A percentile compares a stretch with the other conserved stretches of the same genome.
phyloP scores from a whole-genome alignment of 164 flowering plant species.

The Vitis labrusca region DNA sequence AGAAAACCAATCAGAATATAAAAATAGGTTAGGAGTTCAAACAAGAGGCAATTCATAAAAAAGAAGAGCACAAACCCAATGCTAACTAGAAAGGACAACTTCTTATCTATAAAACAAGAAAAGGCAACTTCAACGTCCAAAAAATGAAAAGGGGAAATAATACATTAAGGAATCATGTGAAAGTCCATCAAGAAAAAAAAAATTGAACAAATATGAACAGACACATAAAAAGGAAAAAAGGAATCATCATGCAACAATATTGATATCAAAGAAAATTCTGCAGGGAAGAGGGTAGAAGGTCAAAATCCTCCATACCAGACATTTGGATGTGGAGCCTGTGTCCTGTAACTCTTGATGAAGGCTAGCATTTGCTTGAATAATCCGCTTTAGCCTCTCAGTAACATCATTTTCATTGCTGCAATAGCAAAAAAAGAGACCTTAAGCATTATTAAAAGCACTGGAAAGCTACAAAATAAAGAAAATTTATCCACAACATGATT shows the following conservation, averaged over 20 bases:
- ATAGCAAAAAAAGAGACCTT: slow-evolving; percentile 4
- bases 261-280: not conserved
- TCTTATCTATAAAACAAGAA: no score
- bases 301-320: slow-evolving; percentile 44
- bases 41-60: no score
- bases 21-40: no score
- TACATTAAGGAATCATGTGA: no score
- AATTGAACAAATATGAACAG: no score
- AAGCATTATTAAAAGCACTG: slow-evolving; percentile 4
- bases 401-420: slow-evolving; percentile 94
- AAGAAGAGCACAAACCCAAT: no score
- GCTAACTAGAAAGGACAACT: no score
- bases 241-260: not conserved
- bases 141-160: no score
- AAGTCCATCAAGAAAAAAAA: not conserved
- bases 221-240: not conserved
- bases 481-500: not conserved
- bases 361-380: slow-evolving; percentile 59
- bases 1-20: no score
- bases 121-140: no score
- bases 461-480: not conserved
- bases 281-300: not conserved
- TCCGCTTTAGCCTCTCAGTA: slow-evolving; percentile 54
- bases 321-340: slow-evolving; percentile 21
- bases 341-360: slow-evolving; percentile 50